Conservation (phyloP, 1,284 basidiomycete genomes). For the Ustilago cynodontis region DNA sequence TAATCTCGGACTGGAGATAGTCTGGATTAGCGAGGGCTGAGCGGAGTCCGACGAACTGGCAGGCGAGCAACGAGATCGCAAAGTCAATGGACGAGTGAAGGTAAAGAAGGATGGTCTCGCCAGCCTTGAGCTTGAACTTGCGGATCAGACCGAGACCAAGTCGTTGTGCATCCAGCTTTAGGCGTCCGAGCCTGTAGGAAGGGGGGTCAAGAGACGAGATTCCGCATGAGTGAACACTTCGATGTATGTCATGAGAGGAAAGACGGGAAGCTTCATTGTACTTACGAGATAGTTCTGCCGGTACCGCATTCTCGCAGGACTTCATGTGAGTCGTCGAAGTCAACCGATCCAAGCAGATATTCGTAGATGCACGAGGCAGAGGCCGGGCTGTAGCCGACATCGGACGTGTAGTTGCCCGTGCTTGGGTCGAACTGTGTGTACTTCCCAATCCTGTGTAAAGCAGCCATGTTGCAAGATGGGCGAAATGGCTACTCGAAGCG, state of each 20-base stretch:
- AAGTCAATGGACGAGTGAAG: conserved; percentile 47
- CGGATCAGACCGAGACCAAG: conserved; percentile 37
- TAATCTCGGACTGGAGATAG: conserved; percentile 37
- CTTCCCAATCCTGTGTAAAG: conserved; percentile 18
- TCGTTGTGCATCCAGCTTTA: conserved; percentile 40
- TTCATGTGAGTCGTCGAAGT: conserved; percentile 22
- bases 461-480: not conserved
- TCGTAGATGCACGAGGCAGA: conserved; percentile 22
- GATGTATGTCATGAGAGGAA: too few relatives aligned
- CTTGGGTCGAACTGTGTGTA: conserved; percentile 19
- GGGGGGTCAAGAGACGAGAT: too few relatives aligned
- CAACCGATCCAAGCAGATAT: conserved; percentile 23
- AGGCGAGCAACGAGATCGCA: conserved; percentile 28
- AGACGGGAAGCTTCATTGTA: too few relatives aligned
- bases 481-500: too few relatives aligned
- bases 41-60: conserved; percentile 42
- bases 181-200: conserved; percentile 19
- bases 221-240: too few relatives aligned
- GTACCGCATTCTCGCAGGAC: conserved; percentile 24
- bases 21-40: conserved; percentile 37
- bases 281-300: conserved; percentile 15
- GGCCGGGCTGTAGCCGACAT: conserved; percentile 6
- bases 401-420: conserved; percentile 18
- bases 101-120: conserved; percentile 37
- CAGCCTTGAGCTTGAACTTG: conserved; percentile 39